A percentile compares a stretch with the other conserved stretches of the same genome.
These are phyloP conservation scores for Cladobotryum mycophilum DNA, from an alignment of 2,329 filamentous ascomycete genomes.

Conservation along the genomic window DNA sequence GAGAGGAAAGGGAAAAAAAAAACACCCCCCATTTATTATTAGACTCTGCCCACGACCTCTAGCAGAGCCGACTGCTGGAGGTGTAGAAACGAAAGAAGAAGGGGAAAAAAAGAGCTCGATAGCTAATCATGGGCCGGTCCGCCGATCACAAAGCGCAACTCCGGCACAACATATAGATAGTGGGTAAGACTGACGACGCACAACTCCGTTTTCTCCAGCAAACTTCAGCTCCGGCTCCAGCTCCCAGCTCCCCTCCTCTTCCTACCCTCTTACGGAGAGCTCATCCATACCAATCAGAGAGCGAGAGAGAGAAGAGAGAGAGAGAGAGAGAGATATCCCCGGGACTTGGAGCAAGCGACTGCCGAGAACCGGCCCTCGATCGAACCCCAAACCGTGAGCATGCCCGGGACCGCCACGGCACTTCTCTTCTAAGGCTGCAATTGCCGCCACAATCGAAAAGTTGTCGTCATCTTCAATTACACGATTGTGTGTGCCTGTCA, in stretches of 20 bases:
- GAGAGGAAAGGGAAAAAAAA: no score
- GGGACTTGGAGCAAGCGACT: no score
- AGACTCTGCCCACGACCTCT: no score
- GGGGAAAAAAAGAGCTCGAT: background rate
- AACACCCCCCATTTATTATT: no score
- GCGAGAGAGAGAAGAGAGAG: background rate
- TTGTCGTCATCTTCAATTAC: no score
- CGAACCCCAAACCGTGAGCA: background rate
- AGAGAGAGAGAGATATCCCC: background rate
- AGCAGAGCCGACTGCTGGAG: no score
- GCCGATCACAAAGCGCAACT: conserved; percentile 9
- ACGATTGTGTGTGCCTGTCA: background rate
- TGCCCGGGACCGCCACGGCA: background rate
- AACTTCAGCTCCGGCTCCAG: no score
- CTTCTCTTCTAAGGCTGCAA: background rate
- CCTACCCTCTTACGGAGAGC: no score
- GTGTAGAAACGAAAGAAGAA: background rate
- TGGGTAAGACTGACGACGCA: conserved; percentile 1
- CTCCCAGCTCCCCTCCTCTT: no score
- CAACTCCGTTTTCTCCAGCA: no score
- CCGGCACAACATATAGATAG: conserved; percentile 1
- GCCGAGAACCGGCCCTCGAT: background rate
- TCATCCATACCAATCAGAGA: no score
- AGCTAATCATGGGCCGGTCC: conserved; percentile 4
- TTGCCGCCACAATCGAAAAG: conserved; percentile 1